A percentile compares a stretch with the other conserved stretches of the same genome.
Conservation (phyloP, 352 stramenopile genomes). For the Phytophthora vignae region DNA sequence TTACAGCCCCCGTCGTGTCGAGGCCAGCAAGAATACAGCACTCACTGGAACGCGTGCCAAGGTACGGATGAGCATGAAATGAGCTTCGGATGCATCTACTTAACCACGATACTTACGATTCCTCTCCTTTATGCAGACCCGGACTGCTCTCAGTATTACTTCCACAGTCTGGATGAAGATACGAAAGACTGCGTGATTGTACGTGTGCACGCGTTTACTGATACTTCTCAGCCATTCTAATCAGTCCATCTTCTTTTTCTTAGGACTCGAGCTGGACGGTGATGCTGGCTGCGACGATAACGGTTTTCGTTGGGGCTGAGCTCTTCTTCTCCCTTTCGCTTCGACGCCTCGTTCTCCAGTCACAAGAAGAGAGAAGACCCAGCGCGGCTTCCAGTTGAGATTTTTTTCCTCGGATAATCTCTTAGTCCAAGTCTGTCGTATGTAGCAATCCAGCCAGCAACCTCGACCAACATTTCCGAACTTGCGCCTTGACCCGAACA, state of each 20-base stretch:
- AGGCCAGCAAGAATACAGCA: slow-evolving; percentile 51
- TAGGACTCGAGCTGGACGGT: slow-evolving; percentile 51
- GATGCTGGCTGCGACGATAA: slow-evolving; percentile 43
- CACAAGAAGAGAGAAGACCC: neutral
- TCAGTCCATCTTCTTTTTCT: neutral
- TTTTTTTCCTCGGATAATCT: neutral
- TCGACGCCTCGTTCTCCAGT: slow-evolving; percentile 28
- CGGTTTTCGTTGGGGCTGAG: slow-evolving; percentile 52
- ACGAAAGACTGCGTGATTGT: slow-evolving; percentile 67
- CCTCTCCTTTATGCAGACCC: slow-evolving; percentile 43
- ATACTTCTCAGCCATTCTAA: neutral
- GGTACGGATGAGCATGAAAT: slow-evolving; percentile 29
- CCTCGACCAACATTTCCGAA: too few species aligned
- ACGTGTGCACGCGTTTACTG: slow-evolving; percentile 23
- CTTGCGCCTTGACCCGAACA: too few species aligned
- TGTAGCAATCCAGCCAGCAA: neutral
- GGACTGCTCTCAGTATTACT: slow-evolving; percentile 70
- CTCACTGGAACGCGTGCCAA: slow-evolving; percentile 57
- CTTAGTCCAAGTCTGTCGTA: neutral
- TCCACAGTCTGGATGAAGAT: slow-evolving; percentile 54
- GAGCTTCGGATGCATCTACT: slow-evolving; percentile 1
- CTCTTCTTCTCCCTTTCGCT: slow-evolving; percentile 49
- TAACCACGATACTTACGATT: neutral
- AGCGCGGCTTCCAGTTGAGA: neutral
- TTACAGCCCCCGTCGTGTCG: slow-evolving; percentile 31